Percentiles rank a stretch among this genome's conserved stretches.
Evolutionary conservation across 176 grass and related monocot species (phyloP).

Genomic region (Areca catechu): DNA sequence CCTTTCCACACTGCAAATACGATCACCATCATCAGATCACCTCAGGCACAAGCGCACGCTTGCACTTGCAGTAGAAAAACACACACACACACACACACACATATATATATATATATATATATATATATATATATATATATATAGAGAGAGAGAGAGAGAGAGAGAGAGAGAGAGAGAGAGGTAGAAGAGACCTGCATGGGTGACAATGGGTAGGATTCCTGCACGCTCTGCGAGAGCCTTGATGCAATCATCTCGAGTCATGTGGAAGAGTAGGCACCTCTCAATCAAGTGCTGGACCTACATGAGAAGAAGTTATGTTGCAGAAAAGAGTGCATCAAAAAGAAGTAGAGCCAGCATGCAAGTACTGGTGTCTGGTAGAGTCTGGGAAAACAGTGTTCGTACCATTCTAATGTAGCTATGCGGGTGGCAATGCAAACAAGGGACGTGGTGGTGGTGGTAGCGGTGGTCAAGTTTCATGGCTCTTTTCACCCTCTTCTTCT

Average conservation of each 20-base stretch:
- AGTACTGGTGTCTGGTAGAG: neutral
- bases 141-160: no score
- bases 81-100: no score
- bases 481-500: conserved; percentile 5
- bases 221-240: conserved; percentile 22
- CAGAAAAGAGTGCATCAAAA: no score
- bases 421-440: conserved; percentile 28
- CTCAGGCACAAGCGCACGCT: neutral
- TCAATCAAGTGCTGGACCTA: conserved; percentile 31
- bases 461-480: conserved; percentile 1
- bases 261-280: conserved; percentile 26
- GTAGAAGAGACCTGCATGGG: conserved; percentile 21
- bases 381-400: neutral
- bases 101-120: no score
- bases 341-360: neutral
- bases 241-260: conserved; percentile 25
- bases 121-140: no score
- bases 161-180: conserved; percentile 2
- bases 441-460: conserved; percentile 9
- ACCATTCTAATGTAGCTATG: conserved; percentile 26
- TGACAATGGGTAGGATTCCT: conserved; percentile 14
- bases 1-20: conserved; percentile 22
- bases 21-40: neutral
- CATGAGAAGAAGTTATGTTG: neutral
- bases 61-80: neutral